Evolutionary conservation across 805 yeast genomes (phyloP).

Genomic region (Metschnikowia koreensis): DNA sequence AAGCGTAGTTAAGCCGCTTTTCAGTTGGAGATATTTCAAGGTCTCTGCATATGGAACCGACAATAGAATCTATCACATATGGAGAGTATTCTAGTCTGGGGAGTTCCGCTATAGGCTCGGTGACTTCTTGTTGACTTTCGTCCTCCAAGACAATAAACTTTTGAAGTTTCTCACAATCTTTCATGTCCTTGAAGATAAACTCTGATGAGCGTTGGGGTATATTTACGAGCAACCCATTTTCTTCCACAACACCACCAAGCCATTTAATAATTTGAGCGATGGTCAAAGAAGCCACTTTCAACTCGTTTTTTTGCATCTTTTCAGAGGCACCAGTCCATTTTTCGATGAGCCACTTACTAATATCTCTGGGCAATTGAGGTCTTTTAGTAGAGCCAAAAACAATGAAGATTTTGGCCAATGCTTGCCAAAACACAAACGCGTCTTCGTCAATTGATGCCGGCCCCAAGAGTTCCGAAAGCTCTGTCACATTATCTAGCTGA

Average conservation of each 20-base stretch:
- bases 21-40: neutral
- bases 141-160: constrained; percentile 6
- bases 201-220: neutral
- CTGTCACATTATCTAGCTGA: constrained; percentile 46
- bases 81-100: constrained; percentile 2
- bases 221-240: no score
- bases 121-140: neutral
- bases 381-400: constrained; percentile 30
- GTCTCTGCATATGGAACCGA: neutral
- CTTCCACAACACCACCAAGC: neutral
- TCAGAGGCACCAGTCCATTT: constrained; percentile 39
- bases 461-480: constrained; percentile 34
- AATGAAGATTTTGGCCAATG: constrained; percentile 36
- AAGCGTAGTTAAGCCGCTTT: neutral
- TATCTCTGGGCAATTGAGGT: constrained; percentile 23
- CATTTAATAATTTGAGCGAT: neutral
- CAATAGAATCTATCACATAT: neutral
- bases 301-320: neutral
- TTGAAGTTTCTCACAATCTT: constrained; percentile 4
- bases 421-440: constrained; percentile 55
- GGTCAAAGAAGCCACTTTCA: neutral
- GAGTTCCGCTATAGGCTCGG: neutral
- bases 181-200: constrained; percentile 7
- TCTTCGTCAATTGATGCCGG: constrained; percentile 49
- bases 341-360: constrained; percentile 51